Evolutionary conservation across 371 early-diverging fungal genomes (phyloP), one percentile per base, ranked within the genome.

Genomic region (Amoeboaphelidium occidentale): DNA sequence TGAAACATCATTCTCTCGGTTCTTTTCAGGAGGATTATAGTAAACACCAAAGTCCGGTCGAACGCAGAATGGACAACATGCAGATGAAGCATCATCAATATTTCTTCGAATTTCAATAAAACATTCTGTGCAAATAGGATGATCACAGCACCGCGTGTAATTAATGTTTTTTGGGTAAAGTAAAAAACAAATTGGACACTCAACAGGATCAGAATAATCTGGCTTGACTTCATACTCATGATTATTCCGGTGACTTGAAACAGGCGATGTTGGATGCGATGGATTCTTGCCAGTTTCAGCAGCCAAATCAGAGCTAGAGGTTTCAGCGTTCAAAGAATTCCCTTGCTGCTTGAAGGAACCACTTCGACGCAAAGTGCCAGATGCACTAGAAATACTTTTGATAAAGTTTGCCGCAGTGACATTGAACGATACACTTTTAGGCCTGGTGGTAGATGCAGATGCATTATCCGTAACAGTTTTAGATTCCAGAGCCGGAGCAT

Each of bases 51-150:
- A 83, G 53, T 83, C 74, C 23, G 79, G 74, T 53, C 78, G 67
- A 44, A 81, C 80, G 63, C 91, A 90, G 56, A 73, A 90, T 0
- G 91, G 91, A 53, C 91, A 90, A 32, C 74, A 68, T 21, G 81
- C 20, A 47, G 25, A 20, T 17, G n/a, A n/a, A 26, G 25, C 23
- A 46, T 46, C 24, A 25, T 26, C 13, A 23, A 66, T 65, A 27
- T 75, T 74, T 27, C 90, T 72, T 59, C 81, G 80, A 54, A 91
- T 79, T 68, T 86, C 85, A 49, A 88, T 74, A 63, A 90, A 87
- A 58, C 91, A 90, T 56, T 87, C 90, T 6, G 90, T 84, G 63
- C 91, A 90, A 47, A 90, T 84, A 10, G 91, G 90, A 56, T 89
- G 78, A 62, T 82, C 78, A 64, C 91, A 90, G 61, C 91, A 90